phyloP scores from a whole-genome alignment of 176 grass and related monocot genomes.

The Triticum turgidum region DNA sequence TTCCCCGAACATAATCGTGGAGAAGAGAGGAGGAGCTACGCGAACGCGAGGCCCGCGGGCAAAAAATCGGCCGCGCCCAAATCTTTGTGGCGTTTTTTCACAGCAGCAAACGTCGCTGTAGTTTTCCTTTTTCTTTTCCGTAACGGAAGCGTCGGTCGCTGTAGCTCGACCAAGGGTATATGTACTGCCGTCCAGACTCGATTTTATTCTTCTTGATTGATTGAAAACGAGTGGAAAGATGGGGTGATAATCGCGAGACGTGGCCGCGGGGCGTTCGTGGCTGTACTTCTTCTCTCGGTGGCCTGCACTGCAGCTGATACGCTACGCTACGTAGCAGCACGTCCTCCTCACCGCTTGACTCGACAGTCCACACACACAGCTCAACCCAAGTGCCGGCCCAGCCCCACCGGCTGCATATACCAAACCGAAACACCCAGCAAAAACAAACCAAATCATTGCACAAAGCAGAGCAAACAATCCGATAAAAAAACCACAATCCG shows the following conservation, averaged over 20 bases:
- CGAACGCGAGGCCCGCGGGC: no score
- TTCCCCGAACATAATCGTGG: neutral
- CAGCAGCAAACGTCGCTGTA: neutral
- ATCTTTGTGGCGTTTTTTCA: neutral
- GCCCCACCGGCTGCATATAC: no score
- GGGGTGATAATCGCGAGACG: no score
- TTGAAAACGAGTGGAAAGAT: neutral
- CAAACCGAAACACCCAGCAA: no score
- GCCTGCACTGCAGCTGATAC: neutral
- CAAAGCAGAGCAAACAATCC: neutral
- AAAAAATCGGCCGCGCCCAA: neutral
- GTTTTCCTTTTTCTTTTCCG: no score
- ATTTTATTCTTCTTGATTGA: no score
- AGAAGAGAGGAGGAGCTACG: neutral
- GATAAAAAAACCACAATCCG: no score
- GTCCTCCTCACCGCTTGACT: neutral
- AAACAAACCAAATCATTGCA: neutral
- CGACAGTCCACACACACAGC: neutral
- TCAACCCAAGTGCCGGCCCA: neutral
- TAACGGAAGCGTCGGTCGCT: no score
- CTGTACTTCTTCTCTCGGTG: neutral
- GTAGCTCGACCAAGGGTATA: no score
- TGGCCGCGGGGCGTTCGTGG: neutral
- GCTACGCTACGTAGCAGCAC: neutral
- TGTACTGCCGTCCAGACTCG: no score